Evolutionary conservation across 768 basidiomycete species (phyloP).

Genomic region (Mycena latifolia): DNA sequence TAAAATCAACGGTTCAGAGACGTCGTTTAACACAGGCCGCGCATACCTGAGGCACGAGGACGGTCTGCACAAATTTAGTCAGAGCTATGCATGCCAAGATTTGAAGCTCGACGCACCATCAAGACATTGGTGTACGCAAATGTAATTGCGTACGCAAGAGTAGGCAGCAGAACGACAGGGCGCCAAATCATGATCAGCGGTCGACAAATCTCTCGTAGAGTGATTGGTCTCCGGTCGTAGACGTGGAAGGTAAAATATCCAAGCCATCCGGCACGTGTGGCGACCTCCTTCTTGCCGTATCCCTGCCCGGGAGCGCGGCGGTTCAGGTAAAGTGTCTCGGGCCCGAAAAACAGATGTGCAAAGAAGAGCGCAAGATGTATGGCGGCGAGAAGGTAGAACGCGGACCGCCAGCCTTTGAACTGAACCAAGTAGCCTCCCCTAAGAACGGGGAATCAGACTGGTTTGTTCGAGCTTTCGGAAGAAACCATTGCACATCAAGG

Average conservation of each 20-base stretch:
- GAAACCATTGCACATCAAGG: background rate
- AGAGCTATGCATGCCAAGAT: constrained; percentile 2
- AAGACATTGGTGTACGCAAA: background rate
- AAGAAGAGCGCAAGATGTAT: background rate
- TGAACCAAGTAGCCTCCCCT: background rate
- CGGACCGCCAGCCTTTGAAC: background rate
- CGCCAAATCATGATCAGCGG: background rate
- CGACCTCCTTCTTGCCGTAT: background rate
- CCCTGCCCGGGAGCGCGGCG: background rate
- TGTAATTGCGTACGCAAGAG: background rate
- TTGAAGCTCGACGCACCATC: constrained; percentile 45
- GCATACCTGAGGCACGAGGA: background rate
- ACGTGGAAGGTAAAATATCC: background rate
- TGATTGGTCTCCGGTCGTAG: background rate
- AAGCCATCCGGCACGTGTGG: background rate
- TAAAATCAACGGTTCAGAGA: no score
- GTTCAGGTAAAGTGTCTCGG: background rate
- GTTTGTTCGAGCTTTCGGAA: no score
- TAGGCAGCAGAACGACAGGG: background rate
- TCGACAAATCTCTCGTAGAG: background rate
- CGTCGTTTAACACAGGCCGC: no score
- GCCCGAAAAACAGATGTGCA: background rate
- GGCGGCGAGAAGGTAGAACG: background rate
- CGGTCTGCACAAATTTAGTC: background rate
- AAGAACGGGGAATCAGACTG: no score